phyloP scores from a whole-genome alignment of 257 asterid genomes.

The Solanum sejunctum region DNA sequence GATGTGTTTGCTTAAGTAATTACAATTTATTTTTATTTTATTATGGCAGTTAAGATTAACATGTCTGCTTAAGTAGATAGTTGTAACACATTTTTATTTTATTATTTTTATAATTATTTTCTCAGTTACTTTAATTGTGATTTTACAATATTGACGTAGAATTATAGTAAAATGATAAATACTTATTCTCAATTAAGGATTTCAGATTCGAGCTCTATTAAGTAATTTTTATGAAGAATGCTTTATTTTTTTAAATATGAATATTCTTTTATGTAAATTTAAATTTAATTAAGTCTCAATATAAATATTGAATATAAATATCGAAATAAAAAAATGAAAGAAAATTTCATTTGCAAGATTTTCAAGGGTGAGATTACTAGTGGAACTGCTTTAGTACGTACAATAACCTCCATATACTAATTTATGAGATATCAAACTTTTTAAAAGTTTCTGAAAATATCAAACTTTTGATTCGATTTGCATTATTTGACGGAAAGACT shows the following conservation, averaged over 20 bases:
- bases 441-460: neutral
- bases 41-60: no score
- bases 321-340: rapidly evolving
- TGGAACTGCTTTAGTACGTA: neutral
- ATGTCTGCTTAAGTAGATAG: no score
- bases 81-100: no score
- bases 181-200: neutral
- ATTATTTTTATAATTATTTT: no score
- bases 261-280: neutral
- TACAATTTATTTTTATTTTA: no score
- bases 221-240: neutral
- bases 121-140: no score
- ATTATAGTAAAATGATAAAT: neutral
- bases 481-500: neutral
- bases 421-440: neutral
- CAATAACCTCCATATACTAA: neutral
- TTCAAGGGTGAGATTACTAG: neutral
- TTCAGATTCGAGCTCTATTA: neutral
- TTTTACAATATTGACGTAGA: no score
- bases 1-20: no score
- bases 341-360: neutral
- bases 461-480: neutral
- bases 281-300: neutral
- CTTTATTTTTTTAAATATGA: neutral
- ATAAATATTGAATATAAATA: neutral